Evolutionary conservation across 768 basidiomycete genomes (phyloP).

Genomic region (Rhizopogon sp.): DNA sequence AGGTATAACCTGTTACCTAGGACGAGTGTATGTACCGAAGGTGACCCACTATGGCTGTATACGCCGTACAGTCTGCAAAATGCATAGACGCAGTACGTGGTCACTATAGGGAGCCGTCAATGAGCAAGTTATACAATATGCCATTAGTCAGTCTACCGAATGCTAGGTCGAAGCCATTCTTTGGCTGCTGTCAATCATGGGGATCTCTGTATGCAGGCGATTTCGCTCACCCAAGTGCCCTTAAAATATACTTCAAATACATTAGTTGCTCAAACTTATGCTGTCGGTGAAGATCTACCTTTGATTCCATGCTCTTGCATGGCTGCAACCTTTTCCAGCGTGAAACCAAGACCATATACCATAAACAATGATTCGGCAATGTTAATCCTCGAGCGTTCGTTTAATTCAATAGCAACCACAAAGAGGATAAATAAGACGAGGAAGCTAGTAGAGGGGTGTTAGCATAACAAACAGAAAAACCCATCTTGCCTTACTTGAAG

Average conservation of each 20-base stretch:
- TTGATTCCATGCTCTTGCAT: constrained; percentile 95
- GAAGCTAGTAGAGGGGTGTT: constrained; percentile 40
- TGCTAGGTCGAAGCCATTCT: constrained; percentile 93
- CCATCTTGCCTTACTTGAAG: constrained; percentile 49
- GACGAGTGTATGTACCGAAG: not conserved
- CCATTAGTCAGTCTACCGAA: constrained; percentile 50
- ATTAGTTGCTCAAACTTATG: constrained; percentile 3
- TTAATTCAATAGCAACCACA: constrained; percentile 73
- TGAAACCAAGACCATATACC: constrained; percentile 74
- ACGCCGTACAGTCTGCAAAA: constrained; percentile 76
- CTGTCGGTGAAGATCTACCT: constrained; percentile 39
- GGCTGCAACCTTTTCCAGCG: constrained; percentile 87
- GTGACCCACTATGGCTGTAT: constrained; percentile 52
- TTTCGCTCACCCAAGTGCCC: constrained; percentile 67
- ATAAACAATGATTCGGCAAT: constrained; percentile 70
- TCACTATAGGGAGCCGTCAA: constrained; percentile 41
- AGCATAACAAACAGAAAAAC: not conserved
- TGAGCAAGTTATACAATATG: not conserved
- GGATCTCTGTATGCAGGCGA: not conserved
- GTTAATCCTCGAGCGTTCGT: constrained; percentile 58
- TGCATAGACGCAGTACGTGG: constrained; percentile 73
- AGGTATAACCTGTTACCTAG: constrained; percentile 1
- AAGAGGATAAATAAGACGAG: constrained; percentile 76
- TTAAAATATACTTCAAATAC: constrained; percentile 64
- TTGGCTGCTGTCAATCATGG: not conserved